phyloP scores from a whole-genome alignment of 2,329 filamentous ascomycete species.

The Fusarium proliferatum region DNA sequence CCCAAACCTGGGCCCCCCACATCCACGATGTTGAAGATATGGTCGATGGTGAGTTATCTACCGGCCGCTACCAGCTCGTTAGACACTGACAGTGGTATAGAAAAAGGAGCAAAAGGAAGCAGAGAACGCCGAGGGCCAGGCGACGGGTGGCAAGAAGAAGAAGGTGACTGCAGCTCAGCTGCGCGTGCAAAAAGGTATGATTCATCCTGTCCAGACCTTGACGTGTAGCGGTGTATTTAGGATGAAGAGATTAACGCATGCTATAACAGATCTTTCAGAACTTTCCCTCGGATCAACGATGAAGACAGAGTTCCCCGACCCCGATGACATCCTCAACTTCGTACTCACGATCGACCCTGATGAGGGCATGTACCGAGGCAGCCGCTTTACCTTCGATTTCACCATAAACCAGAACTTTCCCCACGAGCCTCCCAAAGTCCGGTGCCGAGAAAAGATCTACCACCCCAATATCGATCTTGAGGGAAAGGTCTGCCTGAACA shows the following conservation, averaged over 20 bases:
- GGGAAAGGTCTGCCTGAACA: conserved; percentile 98
- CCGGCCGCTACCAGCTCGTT: not conserved
- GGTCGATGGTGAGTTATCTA: conserved; percentile 82
- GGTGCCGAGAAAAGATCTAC: conserved; percentile 97
- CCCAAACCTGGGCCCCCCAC: conserved; percentile 41
- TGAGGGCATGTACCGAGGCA: conserved; percentile 89
- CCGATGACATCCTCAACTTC: conserved; percentile 89
- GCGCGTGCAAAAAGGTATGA: conserved; percentile 90
- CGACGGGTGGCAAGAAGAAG: conserved; percentile 88
- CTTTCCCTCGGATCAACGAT: conserved; percentile 82
- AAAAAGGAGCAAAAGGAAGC: conserved; percentile 98
- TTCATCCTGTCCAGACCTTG: not conserved
- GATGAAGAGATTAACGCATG: conserved; percentile 14
- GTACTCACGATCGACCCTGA: conserved; percentile 84
- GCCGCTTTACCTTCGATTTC: conserved; percentile 90
- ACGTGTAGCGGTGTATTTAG: not conserved
- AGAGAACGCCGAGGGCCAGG: conserved; percentile 80
- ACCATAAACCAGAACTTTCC: conserved; percentile 95
- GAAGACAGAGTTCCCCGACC: conserved; percentile 83
- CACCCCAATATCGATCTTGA: conserved; percentile 98
- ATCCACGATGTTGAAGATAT: conserved; percentile 94
- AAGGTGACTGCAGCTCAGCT: conserved; percentile 97
- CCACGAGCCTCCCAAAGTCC: conserved; percentile 97
- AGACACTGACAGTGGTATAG: conserved; percentile 59
- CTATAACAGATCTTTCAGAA: conserved; percentile 77